Percentiles rank a stretch among this genome's conserved stretches.
Evolutionary conservation across 2,329 filamentous ascomycete genomes (phyloP).

Genomic region (Thelonectria olida): DNA sequence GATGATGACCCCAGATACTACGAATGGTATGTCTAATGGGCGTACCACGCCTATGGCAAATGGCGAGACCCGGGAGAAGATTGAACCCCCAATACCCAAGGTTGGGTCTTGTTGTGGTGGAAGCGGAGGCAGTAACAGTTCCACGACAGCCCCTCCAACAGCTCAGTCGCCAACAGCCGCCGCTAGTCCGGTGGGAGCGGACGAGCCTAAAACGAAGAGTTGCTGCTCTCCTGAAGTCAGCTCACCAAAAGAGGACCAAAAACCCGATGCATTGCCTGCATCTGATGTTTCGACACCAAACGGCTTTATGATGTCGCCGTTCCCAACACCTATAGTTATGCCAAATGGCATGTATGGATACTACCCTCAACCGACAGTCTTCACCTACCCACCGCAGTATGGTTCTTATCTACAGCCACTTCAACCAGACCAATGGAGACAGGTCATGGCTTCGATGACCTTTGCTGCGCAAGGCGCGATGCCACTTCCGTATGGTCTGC

Average conservation of each 20-base stretch:
- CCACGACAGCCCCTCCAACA: slow-evolving; percentile 3
- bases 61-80: slow-evolving; percentile 26
- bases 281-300: slow-evolving; percentile 35
- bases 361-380: slow-evolving; percentile 56
- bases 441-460: slow-evolving; percentile 54
- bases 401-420: slow-evolving; percentile 65
- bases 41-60: slow-evolving; percentile 31
- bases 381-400: slow-evolving; percentile 63
- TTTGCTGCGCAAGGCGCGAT: slow-evolving; percentile 47
- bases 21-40: slow-evolving; percentile 33
- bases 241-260: slow-evolving; percentile 33
- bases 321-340: slow-evolving; percentile 48
- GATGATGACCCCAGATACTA: slow-evolving; percentile 27
- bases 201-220: slow-evolving; percentile 35
- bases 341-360: slow-evolving; percentile 52
- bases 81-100: slow-evolving; percentile 27
- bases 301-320: slow-evolving; percentile 47
- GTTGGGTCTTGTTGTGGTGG: slow-evolving; percentile 50
- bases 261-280: slow-evolving; percentile 29
- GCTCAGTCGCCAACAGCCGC: slow-evolving; percentile 21
- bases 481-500: slow-evolving; percentile 39
- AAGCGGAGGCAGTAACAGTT: slow-evolving; percentile 18
- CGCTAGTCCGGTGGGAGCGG: slow-evolving; percentile 26
- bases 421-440: slow-evolving; percentile 62
- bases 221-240: slow-evolving; percentile 42